Conservation (phyloP, 768 basidiomycete genomes). For the Daedaleopsis nitida region DNA sequence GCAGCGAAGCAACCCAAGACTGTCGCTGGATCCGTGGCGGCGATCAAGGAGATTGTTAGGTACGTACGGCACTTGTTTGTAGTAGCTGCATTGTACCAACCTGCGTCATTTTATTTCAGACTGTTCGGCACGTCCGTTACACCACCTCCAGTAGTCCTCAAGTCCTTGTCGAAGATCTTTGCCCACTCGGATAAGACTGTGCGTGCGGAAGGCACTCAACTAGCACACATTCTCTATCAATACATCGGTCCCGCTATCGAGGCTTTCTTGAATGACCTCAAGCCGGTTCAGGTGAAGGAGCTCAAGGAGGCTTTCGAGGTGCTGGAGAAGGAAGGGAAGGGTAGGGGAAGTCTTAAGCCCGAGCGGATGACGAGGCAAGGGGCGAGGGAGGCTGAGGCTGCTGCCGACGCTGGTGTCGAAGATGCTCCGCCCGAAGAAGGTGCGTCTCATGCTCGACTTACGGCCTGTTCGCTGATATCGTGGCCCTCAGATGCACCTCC, state of each 20-base stretch:
- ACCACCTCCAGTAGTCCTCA: slow-evolving; percentile 79
- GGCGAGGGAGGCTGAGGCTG: slow-evolving; percentile 67
- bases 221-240: slow-evolving; percentile 79
- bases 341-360: slow-evolving; percentile 79
- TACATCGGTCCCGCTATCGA: slow-evolving; percentile 82
- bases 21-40: slow-evolving; percentile 76
- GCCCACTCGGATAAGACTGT: slow-evolving; percentile 94
- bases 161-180: slow-evolving; percentile 89
- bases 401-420: slow-evolving; percentile 38
- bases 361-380: slow-evolving; percentile 77
- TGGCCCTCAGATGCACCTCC: slow-evolving; percentile 48
- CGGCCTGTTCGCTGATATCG: too few relatives aligned
- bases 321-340: slow-evolving; percentile 83
- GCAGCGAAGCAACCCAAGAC: slow-evolving; percentile 93
- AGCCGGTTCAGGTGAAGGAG: slow-evolving; percentile 97
- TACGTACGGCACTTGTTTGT: slow-evolving; percentile 39
- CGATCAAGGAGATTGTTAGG: slow-evolving; percentile 85
- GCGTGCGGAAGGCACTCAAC: slow-evolving; percentile 83
- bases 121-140: slow-evolving; percentile 77
- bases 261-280: slow-evolving; percentile 84
- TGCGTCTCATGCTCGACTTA: slow-evolving; percentile 25
- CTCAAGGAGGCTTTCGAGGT: slow-evolving; percentile 86
- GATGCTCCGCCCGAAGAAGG: slow-evolving; percentile 47
- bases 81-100: neutral
- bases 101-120: slow-evolving; percentile 41